Percentiles rank a stretch among this genome's conserved stretches.
These are phyloP conservation scores for Cladosporium velox DNA, from an alignment of 2,329 filamentous ascomycete genomes.

Conservation along the genomic window DNA sequence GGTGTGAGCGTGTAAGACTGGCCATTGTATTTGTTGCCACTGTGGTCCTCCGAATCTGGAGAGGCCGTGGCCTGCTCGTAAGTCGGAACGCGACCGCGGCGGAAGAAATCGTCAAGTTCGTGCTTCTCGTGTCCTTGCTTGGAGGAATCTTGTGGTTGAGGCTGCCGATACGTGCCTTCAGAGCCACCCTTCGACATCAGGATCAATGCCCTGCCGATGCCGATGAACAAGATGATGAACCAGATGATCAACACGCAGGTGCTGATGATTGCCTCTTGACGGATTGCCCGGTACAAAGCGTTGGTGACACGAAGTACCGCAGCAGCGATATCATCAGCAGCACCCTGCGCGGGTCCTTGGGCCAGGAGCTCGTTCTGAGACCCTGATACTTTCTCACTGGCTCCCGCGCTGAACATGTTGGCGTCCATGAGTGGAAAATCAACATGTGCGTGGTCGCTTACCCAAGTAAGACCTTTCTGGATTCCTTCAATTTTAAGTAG, in stretches of 20 bases:
- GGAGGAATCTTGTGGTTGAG: conserved; percentile 19
- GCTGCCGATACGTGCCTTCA: conserved; percentile 25
- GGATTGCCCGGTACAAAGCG: conserved; percentile 67
- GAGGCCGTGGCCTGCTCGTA: conserved; percentile 39
- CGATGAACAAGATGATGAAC: conserved; percentile 73
- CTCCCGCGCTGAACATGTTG: conserved; percentile 81
- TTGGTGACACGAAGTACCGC: conserved; percentile 71
- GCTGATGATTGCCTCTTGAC: conserved; percentile 79
- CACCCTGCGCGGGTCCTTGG: conserved; percentile 66
- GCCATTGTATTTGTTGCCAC: conserved; percentile 45
- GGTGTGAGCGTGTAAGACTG: conserved; percentile 50
- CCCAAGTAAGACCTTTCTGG: conserved; percentile 90
- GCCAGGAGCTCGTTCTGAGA: conserved; percentile 73
- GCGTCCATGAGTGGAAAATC: conserved; percentile 75
- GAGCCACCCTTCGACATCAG: conserved; percentile 58
- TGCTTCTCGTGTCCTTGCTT: conserved; percentile 24
- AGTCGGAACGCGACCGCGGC: conserved; percentile 38
- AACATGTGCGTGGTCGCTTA: conserved; percentile 81
- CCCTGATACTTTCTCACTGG: conserved; percentile 56
- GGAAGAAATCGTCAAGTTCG: conserved; percentile 28
- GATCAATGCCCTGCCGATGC: conserved; percentile 65
- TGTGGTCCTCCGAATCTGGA: conserved; percentile 41
- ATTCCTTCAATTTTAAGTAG: conserved; percentile 82
- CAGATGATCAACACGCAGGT: conserved; percentile 73
- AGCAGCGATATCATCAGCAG: conserved; percentile 78